Conservation (phyloP, 164 flowering plant species). For the Warburgia ugandensis region DNA sequence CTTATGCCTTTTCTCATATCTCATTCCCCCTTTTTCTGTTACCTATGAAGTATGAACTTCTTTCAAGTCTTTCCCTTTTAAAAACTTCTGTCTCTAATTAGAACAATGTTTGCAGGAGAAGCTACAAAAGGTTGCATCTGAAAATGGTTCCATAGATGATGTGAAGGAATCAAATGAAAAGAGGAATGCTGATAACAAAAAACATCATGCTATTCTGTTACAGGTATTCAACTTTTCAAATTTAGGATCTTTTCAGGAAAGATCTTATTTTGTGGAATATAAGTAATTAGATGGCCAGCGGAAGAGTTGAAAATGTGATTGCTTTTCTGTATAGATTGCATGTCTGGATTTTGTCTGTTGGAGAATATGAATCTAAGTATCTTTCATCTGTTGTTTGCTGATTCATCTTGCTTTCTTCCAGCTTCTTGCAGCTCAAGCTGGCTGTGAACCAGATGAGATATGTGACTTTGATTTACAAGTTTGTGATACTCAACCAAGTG, state of each 20-base stretch:
- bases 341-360: not conserved
- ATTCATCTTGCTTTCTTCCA: constrained; percentile 19
- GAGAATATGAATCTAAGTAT: too few species aligned
- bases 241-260: not conserved
- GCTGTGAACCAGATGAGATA: constrained; percentile 76
- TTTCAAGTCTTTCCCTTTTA: not conserved
- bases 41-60: too few species aligned
- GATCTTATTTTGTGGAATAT: not conserved
- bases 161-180: constrained; percentile 25
- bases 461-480: constrained; percentile 96
- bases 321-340: not conserved
- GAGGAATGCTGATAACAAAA: constrained; percentile 23
- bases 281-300: not conserved
- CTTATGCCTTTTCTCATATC: too few species aligned
- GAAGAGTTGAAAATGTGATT: not conserved
- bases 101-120: constrained; percentile 50
- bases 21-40: too few species aligned
- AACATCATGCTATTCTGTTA: constrained; percentile 76
- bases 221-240: constrained; percentile 33
- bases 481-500: constrained; percentile 96
- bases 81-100: not conserved
- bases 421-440: constrained; percentile 66
- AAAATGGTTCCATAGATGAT: too few species aligned
- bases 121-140: constrained; percentile 53
- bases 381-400: not conserved